Evolutionary conservation across 1,139 yeast genomes (phyloP).

Genomic region (Zygosaccharomyces sapae): DNA sequence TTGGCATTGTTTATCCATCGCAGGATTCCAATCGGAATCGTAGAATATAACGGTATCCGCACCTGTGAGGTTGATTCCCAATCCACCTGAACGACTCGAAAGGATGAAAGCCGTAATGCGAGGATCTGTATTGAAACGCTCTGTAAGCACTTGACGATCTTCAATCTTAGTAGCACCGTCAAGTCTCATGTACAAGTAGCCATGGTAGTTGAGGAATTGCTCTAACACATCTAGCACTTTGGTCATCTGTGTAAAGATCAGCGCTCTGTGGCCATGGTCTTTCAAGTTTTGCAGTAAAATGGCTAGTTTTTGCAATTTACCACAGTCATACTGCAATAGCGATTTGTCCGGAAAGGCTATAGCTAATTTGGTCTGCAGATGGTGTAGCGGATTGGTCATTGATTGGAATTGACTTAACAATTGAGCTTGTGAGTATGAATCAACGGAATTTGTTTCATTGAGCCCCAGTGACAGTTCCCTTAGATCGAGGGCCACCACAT

Average conservation of each 20-base stretch:
- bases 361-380: constrained; percentile 77
- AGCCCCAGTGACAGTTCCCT: constrained; percentile 45
- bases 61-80: constrained; percentile 95
- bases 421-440: constrained; percentile 35
- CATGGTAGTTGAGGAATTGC: constrained; percentile 89
- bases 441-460: constrained; percentile 23
- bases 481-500: constrained; percentile 75
- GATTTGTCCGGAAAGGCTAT: constrained; percentile 97
- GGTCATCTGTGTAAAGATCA: constrained; percentile 98
- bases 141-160: constrained; percentile 91
- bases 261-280: constrained; percentile 85
- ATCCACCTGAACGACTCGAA: constrained; percentile 95
- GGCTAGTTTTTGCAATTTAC: constrained; percentile 86
- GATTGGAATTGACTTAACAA: constrained; percentile 42
- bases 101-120: constrained; percentile 86
- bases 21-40: constrained; percentile 99
- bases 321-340: constrained; percentile 90
- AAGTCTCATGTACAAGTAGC: constrained; percentile 86
- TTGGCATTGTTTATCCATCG: constrained; percentile 99
- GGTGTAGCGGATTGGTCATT: constrained; percentile 67
- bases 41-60: constrained; percentile 99
- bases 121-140: constrained; percentile 82
- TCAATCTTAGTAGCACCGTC: constrained; percentile 98
- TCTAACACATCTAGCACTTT: constrained; percentile 90
- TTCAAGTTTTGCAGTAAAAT: constrained; percentile 68